phyloP scores from a whole-genome alignment of 2,329 filamentous ascomycete genomes.

The Paraconiothyrium sp. region DNA sequence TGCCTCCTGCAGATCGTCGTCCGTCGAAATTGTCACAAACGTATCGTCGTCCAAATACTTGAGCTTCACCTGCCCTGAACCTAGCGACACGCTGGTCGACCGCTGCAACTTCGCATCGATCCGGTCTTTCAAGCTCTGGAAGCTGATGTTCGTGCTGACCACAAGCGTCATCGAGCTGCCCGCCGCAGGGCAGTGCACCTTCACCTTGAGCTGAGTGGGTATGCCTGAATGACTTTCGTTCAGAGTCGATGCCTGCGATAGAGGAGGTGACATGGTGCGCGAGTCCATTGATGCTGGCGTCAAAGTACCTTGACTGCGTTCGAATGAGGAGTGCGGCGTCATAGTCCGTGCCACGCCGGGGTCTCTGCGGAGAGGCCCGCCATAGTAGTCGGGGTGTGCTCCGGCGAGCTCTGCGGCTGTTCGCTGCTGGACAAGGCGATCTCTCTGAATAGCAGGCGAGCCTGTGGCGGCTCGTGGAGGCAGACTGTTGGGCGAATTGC shows the following conservation, averaged over 20 bases:
- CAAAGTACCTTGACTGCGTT: conserved; percentile 45
- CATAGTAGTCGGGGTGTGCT: conserved; percentile 54
- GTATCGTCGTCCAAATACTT: conserved; percentile 94
- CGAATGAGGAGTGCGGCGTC: conserved; percentile 52
- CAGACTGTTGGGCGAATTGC: conserved; percentile 77
- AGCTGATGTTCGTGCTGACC: conserved; percentile 93
- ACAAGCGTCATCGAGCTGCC: conserved; percentile 95
- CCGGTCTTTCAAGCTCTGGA: conserved; percentile 90
- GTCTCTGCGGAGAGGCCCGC: conserved; percentile 42
- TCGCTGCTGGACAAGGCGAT: conserved; percentile 59
- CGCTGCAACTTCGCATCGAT: conserved; percentile 94
- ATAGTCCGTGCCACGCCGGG: conserved; percentile 44
- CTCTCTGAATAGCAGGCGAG: conserved; percentile 73
- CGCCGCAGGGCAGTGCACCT: conserved; percentile 81
- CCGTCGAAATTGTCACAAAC: conserved; percentile 90
- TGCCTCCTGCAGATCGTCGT: conserved; percentile 95
- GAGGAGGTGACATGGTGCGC: conserved; percentile 51
- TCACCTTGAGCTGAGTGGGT: conserved; percentile 89
- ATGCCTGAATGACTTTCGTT: conserved; percentile 48
- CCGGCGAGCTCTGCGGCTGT: conserved; percentile 45
- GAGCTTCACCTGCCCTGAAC: conserved; percentile 81
- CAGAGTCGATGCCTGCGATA: conserved; percentile 31
- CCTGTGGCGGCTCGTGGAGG: conserved; percentile 75
- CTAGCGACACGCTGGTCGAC: conserved; percentile 85
- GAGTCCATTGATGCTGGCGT: conserved; percentile 51